Percentiles rank a stretch among this genome's conserved stretches.
Conservation (phyloP, 352 stramenopile species). For the Globisporangium nunn region DNA sequence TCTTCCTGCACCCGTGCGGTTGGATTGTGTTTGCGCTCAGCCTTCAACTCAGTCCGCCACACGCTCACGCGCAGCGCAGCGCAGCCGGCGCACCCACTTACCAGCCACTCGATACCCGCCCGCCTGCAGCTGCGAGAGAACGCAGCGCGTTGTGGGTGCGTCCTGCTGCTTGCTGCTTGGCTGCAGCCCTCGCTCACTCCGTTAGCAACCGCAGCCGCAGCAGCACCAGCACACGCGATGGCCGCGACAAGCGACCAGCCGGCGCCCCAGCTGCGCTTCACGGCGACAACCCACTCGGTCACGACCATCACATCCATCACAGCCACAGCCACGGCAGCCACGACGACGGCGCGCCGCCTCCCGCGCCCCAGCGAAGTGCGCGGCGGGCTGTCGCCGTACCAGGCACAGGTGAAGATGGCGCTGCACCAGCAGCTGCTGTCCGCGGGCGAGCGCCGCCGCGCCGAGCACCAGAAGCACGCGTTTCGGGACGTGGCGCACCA, state of each 20-base stretch:
- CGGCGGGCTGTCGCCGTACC: constrained; percentile 8
- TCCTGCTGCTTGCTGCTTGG: neutral
- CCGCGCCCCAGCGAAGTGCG: constrained; percentile 1
- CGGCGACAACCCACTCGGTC: neutral
- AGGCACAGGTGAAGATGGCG: constrained; percentile 16
- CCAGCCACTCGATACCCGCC: neutral
- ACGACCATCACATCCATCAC: neutral
- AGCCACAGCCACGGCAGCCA: neutral
- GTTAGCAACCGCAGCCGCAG: neutral
- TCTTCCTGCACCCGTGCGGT: neutral
- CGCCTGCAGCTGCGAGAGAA: neutral
- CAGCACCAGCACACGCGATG: neutral
- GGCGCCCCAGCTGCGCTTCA: neutral
- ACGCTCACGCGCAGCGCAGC: neutral
- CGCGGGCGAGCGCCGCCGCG: constrained; percentile 19
- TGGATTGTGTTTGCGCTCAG: neutral
- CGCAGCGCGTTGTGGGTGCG: neutral
- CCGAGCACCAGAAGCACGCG: constrained; percentile 22
- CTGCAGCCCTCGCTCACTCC: neutral
- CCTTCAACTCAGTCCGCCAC: constrained; percentile 1
- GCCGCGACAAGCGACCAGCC: neutral
- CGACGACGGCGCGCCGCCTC: constrained; percentile 3
- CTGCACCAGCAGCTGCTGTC: constrained; percentile 13
- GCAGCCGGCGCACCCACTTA: neutral
- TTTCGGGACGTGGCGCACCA: constrained; percentile 29